phyloP scores from a whole-genome alignment of 306 rosid genomes.

The Carpinus viminea region DNA sequence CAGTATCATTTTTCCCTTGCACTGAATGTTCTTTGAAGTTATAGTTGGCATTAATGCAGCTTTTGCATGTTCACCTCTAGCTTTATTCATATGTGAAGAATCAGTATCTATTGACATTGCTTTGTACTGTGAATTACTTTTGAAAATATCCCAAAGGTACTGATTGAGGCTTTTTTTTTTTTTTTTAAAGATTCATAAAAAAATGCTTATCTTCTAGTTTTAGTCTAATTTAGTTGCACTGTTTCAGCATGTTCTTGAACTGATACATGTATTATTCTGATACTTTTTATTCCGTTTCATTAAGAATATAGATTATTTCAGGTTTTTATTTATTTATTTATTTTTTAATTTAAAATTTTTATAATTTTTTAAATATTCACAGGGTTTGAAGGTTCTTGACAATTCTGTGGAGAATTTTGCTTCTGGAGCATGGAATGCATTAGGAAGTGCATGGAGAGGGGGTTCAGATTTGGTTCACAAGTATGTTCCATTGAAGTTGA shows the following conservation, averaged over 20 bases:
- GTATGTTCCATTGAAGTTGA: constrained; percentile 45
- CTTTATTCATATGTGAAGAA: background rate
- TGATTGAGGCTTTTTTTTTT: background rate
- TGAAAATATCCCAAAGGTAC: background rate
- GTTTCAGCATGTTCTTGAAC: background rate
- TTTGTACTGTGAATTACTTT: background rate
- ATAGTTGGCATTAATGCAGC: background rate
- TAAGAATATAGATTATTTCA: constrained; percentile 13
- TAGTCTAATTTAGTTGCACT: background rate
- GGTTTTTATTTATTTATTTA: background rate
- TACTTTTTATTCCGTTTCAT: background rate
- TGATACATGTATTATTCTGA: background rate
- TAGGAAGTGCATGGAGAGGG: constrained; percentile 90
- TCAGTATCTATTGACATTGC: background rate
- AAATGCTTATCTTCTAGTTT: constrained; percentile 4
- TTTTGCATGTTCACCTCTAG: constrained; percentile 2
- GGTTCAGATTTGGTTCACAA: constrained; percentile 69
- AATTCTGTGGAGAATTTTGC: constrained; percentile 91
- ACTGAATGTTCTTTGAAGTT: constrained; percentile 1
- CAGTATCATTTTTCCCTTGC: background rate
- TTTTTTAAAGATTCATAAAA: background rate
- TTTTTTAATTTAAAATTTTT: no score
- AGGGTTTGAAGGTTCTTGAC: constrained; percentile 89
- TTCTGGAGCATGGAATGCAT: constrained; percentile 93
- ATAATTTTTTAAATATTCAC: constrained; percentile 14